These are phyloP conservation scores for Cordia subcordata DNA, from an alignment of 257 asterid genomes.

Conservation along the genomic window DNA sequence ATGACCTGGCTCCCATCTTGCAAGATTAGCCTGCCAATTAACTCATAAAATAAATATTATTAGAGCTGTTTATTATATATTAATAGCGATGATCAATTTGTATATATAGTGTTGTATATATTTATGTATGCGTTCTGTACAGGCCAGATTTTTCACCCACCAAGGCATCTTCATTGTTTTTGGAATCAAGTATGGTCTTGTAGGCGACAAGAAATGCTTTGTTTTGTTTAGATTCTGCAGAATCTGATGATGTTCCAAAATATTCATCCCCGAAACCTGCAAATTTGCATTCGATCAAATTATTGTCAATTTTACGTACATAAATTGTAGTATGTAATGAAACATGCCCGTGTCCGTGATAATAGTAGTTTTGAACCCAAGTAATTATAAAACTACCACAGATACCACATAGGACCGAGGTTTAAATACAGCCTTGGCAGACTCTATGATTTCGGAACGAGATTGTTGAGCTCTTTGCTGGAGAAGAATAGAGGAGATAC, in stretches of 20 bases:
- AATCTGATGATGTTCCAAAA: slow-evolving; percentile 22
- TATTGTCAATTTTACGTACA: neutral
- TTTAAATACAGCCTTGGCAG: too few species aligned
- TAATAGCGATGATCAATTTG: neutral
- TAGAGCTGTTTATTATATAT: neutral
- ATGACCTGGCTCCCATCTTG: slow-evolving; percentile 87
- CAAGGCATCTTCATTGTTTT: slow-evolving; percentile 56
- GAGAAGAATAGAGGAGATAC: too few species aligned
- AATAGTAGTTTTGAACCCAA: too few species aligned
- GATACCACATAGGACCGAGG: too few species aligned
- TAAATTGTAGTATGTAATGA: too few species aligned
- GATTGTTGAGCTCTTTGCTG: too few species aligned
- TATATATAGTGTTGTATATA: neutral
- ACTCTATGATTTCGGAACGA: too few species aligned
- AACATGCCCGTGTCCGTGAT: too few species aligned
- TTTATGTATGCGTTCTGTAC: neutral
- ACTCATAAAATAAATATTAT: neutral
- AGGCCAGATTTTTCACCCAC: slow-evolving; percentile 25
- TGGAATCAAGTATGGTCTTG: slow-evolving; percentile 54
- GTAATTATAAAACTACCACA: too few species aligned
- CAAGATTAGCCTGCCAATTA: slow-evolving; percentile 56
- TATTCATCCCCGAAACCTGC: slow-evolving; percentile 50
- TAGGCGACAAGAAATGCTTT: slow-evolving; percentile 26
- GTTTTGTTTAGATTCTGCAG: slow-evolving; percentile 11
- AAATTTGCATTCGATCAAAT: too few species aligned